Conservation (phyloP, 371 early-diverging fungal genomes). For the Actinomortierella wolfii region DNA sequence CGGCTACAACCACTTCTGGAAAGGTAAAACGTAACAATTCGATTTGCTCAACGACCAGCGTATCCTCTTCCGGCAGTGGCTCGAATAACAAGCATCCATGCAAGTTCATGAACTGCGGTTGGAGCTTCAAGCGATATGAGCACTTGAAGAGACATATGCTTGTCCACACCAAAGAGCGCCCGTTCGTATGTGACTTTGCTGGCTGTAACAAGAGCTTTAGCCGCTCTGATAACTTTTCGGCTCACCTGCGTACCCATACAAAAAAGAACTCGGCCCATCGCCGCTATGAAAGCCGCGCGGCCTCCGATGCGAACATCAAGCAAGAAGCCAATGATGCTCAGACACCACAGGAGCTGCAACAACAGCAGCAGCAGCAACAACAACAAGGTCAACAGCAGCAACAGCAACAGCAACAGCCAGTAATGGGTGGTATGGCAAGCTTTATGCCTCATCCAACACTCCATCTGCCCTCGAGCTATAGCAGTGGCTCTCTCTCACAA, state of each 20-base stretch:
- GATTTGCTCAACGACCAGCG: slow-evolving; percentile 43
- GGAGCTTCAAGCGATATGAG: slow-evolving; percentile 77
- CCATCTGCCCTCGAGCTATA: slow-evolving; percentile 26
- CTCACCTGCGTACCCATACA: slow-evolving; percentile 63
- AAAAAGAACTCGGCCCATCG: slow-evolving; percentile 41
- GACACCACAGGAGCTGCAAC: not conserved
- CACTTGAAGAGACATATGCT: slow-evolving; percentile 83
- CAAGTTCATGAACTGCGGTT: slow-evolving; percentile 44
- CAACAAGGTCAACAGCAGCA: too few relatives aligned
- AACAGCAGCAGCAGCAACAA: too few relatives aligned
- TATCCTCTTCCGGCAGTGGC: slow-evolving; percentile 38
- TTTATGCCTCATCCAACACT: slow-evolving; percentile 36
- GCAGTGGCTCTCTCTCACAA: slow-evolving; percentile 23
- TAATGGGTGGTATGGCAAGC: slow-evolving; percentile 13
- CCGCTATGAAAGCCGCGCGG: slow-evolving; percentile 25
- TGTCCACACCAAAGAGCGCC: slow-evolving; percentile 68
- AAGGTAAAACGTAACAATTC: slow-evolving; percentile 46
- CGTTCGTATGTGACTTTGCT: slow-evolving; percentile 69
- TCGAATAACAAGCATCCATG: slow-evolving; percentile 47
- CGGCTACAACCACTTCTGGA: not conserved
- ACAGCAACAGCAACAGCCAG: too few relatives aligned
- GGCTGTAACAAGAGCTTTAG: slow-evolving; percentile 77
- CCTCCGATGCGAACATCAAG: slow-evolving; percentile 12
- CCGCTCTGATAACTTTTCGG: slow-evolving; percentile 77
- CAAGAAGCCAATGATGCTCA: slow-evolving; percentile 33